These are phyloP conservation scores for Cyclotella distinguenda DNA, from an alignment of 108 stramenopile genomes.

Conservation along the genomic window DNA sequence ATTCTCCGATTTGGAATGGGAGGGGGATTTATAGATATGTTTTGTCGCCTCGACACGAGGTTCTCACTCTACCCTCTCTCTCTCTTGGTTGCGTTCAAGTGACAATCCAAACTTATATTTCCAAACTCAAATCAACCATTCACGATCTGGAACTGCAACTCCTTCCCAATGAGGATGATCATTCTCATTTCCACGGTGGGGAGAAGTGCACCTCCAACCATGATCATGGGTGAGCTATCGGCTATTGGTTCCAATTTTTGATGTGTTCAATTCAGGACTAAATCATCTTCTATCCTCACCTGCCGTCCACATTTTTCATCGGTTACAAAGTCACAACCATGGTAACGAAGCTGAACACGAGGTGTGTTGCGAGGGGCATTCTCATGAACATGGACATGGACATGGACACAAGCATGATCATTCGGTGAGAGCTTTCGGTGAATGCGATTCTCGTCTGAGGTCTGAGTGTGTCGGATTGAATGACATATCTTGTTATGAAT, in stretches of 20 bases:
- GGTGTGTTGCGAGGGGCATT: constrained; percentile 1
- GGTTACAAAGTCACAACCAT: constrained; percentile 9
- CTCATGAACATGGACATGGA: constrained; percentile 14
- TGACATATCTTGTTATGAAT: no score
- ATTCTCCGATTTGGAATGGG: neutral
- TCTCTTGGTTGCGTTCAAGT: constrained; percentile 19
- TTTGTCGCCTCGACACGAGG: neutral
- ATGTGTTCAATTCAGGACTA: neutral
- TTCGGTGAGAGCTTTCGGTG: no score
- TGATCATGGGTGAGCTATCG: constrained; percentile 16
- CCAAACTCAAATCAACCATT: constrained; percentile 47
- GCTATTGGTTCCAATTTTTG: neutral
- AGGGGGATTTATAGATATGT: neutral
- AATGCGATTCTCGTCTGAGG: no score
- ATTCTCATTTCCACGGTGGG: constrained; percentile 84
- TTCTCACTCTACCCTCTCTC: neutral
- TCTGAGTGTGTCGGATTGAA: no score
- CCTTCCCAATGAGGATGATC: constrained; percentile 43
- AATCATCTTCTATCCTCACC: neutral
- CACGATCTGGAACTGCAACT: constrained; percentile 35
- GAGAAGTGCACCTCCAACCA: constrained; percentile 53
- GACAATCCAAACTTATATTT: constrained; percentile 46
- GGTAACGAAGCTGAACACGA: neutral
- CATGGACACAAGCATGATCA: constrained; percentile 28
- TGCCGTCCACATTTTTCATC: neutral